Evolutionary conservation across 2,329 filamentous ascomycete genomes (phyloP).

Genomic region (Colletotrichum theobromicola): DNA sequence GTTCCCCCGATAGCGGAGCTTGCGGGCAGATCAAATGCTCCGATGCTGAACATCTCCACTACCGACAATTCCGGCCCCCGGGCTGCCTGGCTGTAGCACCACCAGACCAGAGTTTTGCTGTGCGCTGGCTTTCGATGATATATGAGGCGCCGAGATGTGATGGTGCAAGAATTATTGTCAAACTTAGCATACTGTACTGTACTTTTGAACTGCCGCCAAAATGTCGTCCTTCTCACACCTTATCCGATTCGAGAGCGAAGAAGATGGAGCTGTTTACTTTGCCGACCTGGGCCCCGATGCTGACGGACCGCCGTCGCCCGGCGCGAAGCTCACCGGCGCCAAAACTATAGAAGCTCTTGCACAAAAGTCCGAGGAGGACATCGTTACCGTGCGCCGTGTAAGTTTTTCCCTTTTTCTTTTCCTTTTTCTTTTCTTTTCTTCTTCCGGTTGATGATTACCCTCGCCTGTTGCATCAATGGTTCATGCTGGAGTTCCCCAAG

Average conservation of each 20-base stretch:
- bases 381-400: neutral
- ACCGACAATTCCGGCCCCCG: neutral
- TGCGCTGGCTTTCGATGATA: neutral
- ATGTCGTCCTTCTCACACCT: constrained; percentile 20
- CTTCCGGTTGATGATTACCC: neutral
- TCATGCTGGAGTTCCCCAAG: neutral
- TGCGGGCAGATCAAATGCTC: neutral
- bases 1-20: neutral
- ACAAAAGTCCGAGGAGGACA: constrained; percentile 24
- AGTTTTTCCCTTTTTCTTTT: neutral
- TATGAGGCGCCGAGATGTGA: neutral
- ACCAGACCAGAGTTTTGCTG: neutral
- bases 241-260: constrained; percentile 22
- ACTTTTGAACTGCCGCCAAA: neutral
- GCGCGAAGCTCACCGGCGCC: neutral
- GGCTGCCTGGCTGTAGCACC: neutral
- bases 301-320: neutral
- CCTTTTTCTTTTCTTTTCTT: neutral
- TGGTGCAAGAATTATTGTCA: rapidly evolving
- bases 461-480: neutral
- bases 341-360: neutral
- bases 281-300: constrained; percentile 21
- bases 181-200: neutral
- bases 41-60: neutral
- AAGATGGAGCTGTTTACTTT: constrained; percentile 20